Evolutionary conservation across 202 grass and related monocot species (phyloP), one percentile per base, ranked within the genome.

Genomic region (Carex arenaria): DNA sequence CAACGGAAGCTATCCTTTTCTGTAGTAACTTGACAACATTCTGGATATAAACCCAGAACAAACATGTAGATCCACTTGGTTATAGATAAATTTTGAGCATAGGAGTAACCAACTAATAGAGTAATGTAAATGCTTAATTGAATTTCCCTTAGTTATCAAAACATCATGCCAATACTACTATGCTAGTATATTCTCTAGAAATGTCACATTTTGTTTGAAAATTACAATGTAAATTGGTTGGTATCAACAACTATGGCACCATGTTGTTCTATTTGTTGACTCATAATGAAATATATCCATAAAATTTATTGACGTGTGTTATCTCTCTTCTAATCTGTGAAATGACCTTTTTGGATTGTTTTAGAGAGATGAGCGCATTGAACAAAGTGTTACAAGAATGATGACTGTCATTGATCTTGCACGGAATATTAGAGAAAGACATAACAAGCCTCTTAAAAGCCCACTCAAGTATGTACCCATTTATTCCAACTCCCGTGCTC

Each of bases 331-430:
- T 72, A 55, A 42, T 36, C 2, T 69, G 66, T 43, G 32, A 71
- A 47, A 18, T 66, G 17, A 83, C 22, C 26, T 62, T 82, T 83
- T 79, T 55, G 76, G 51, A 52, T 4, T 34, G 57, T 68, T 94
- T 84, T 66, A 99, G 96, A 99, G 96, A 89, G 91, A 96, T 73
- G 93, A 99, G 72, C 93, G 96, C 72, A 94, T 96, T 87, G 96
- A 99, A 61, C 93, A 87, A 92, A 99, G 96, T 85, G 96, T 99
- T 38, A 89, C 64, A 64, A 95, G 96, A 86, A 99, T 96, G 93
- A 95, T 96, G 87, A 99, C 96, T 83, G 91, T 99, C 63, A 99
- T 99, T 85, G 96, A 99, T 89, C 91, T 99, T 67, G 91, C 88
- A 13, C 93, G 96, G 69, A 99, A 93, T 82, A 96, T 99, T 82